These are phyloP conservation scores for Gyromitra esculenta DNA, from an alignment of 2,329 filamentous ascomycete species.

Conservation along the genomic window DNA sequence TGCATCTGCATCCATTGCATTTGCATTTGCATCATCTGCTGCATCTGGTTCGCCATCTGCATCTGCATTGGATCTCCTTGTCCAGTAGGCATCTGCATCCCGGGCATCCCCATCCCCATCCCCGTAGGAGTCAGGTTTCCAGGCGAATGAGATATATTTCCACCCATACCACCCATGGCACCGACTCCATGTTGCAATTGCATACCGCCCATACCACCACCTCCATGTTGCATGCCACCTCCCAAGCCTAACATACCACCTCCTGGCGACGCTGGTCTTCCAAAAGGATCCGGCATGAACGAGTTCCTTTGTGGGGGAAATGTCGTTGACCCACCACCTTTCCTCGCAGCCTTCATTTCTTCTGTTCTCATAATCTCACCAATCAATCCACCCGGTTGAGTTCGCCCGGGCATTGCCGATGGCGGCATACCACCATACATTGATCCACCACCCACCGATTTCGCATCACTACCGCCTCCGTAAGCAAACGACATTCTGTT, in stretches of 20 bases:
- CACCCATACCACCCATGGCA: constrained; percentile 53
- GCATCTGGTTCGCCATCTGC: constrained; percentile 84
- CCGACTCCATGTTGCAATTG: constrained; percentile 55
- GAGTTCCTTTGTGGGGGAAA: constrained; percentile 45
- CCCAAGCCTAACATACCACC: constrained; percentile 54
- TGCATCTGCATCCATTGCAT: constrained; percentile 91
- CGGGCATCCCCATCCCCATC: constrained; percentile 30
- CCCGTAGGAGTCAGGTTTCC: constrained; percentile 5
- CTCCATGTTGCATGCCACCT: constrained; percentile 52
- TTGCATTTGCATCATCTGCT: constrained; percentile 90
- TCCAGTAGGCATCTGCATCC: constrained; percentile 52
- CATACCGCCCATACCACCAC: constrained; percentile 56
- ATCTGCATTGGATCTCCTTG: constrained; percentile 65
- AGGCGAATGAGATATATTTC: constrained; percentile 46
- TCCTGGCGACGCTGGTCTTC: constrained; percentile 52
- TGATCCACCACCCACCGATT: constrained; percentile 61
- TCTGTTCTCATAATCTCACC: constrained; percentile 77
- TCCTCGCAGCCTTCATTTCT: constrained; percentile 55
- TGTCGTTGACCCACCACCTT: constrained; percentile 41
- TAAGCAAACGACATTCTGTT: constrained; percentile 80
- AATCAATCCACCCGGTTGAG: constrained; percentile 80
- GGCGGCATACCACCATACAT: constrained; percentile 60
- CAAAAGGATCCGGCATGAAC: constrained; percentile 57
- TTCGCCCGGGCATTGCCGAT: constrained; percentile 59
- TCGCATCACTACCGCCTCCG: constrained; percentile 66